Conservation (phyloP, 495 filamentous ascomycete genomes). For the Penicillium cinerascens region DNA sequence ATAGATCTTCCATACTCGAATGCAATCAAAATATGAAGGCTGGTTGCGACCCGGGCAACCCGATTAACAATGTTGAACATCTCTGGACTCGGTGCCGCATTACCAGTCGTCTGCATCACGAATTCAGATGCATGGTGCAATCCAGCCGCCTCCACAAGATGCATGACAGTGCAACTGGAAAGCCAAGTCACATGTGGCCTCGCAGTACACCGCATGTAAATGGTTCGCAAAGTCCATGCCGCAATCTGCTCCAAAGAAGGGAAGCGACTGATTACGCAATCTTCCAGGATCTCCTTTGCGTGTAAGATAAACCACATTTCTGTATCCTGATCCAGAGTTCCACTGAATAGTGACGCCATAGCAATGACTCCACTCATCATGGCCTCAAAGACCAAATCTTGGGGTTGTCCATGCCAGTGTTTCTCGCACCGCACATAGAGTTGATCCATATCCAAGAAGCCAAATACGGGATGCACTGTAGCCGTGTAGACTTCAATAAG, state of each 20-base stretch:
- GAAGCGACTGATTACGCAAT: conserved; percentile 22
- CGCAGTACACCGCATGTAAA: conserved; percentile 38
- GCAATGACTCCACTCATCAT: conserved; percentile 32
- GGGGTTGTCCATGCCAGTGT: conserved; percentile 24
- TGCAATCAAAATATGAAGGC: conserved; percentile 31
- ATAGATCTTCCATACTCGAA: conserved; percentile 44
- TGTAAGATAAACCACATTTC: conserved; percentile 31
- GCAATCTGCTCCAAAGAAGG: conserved; percentile 32
- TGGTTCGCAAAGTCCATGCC: conserved; percentile 38
- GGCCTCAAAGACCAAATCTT: conserved; percentile 30
- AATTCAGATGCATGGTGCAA: conserved; percentile 33
- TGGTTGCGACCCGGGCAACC: conserved; percentile 30
- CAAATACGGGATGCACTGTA: conserved; percentile 36
- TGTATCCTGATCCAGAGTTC: conserved; percentile 9
- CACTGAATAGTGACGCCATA: conserved; percentile 33
- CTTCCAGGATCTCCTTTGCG: conserved; percentile 36
- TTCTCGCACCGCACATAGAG: conserved; percentile 19
- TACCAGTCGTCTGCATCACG: conserved; percentile 11
- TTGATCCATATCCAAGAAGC: conserved; percentile 33
- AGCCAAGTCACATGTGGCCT: conserved; percentile 43
- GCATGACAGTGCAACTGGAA: conserved; percentile 39
- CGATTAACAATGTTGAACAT: conserved; percentile 21
- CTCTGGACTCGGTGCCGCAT: conserved; percentile 2
- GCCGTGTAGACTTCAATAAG: conserved; percentile 32
- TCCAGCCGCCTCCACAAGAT: conserved; percentile 42